Evolutionary conservation across 441 rosid species (phyloP), one percentile per base, ranked within the genome.

Genomic region (Populus hybrid): DNA sequence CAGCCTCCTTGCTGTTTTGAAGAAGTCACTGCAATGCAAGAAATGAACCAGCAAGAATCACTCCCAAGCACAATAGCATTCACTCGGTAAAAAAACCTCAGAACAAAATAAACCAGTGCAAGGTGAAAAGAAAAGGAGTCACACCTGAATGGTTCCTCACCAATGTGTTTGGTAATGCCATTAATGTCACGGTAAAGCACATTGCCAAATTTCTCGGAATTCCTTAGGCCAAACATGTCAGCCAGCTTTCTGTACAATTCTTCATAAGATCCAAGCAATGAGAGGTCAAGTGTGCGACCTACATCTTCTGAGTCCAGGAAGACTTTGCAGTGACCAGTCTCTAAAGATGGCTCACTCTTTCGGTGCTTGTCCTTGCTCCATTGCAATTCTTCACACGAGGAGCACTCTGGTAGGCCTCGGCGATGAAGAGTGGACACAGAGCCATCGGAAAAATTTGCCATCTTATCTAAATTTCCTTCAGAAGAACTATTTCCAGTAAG

Each of bases 271-370:
- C 79, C 76, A 36, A 91, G 84, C 78, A 82, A 78, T 2, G 89
- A 78, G 18, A 91, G 91, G 76, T 89, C 88, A 4, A 91, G 83
- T 0, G 88, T 89, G 19, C 91, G 91, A 38, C 92, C 91, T 0
- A 85, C 88, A 30, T 91, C 90, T 76, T 91, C 91, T 0, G 91
- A 87, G 78, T 88, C 91, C 86, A 88, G 83, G 83, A 89, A 89
- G 12, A 90, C 89, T 81, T 87, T 88, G 82, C 93, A 89, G 34
- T 86, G 89, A 66, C 91, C 87, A 1, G 78, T 85, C 70, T 88
- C 90, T 66, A 79, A 79, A 50, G 80, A 76, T 3, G 76, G 78
- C 66, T 87, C 87, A 0, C 70, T 38, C 57, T 86, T 88, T 77
- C 69, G 86, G 70, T 68, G 77, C 9, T 70, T 79, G 71, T 85